Base-by-base conservation (phyloP, 2,329 filamentous ascomycete genomes). In the Calonectria fujianensis region DNA sequence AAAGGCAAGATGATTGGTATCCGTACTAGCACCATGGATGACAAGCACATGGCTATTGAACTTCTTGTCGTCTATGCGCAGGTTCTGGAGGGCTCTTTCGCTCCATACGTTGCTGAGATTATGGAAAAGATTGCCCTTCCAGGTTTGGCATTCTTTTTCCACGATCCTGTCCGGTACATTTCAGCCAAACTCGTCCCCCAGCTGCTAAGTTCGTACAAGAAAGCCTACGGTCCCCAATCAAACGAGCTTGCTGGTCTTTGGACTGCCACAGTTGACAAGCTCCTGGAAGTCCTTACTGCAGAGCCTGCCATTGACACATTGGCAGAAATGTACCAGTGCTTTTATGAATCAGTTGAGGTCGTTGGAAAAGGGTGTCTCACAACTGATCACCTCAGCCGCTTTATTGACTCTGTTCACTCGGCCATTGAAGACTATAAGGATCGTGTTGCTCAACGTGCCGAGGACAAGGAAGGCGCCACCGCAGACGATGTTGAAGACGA, bases 11-110 rank as follows among this genome's bases (percentile, higher is more conserved):
- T 98, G 85, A 98, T 99, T 82, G 97, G 97, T 77, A 99, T 99
- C 87, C 96, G 96, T 87, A 99, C 97, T 10, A 98, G 95, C 84
- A 95, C 94, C 13, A 93, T 99, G 85, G 97, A 99, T 81, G 97
- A 99, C 87, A 99, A 99, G 89, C 96, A 98, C 85, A 98, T 98
- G 91, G 97, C 97, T n/a, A 98, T 99, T 78, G 97, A 99, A 86
- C 92, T 99, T 69, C 94, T 99, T 75, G 96, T 98, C 61, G 96
- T 99, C 76, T 99, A 99, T 83, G 96, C 97, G 2, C 96, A 98
- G 84, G 96, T 98, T 32, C 90, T 99, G n/a, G 95, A 98, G 84
- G 95, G 91, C 29, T 92, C 94, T 37, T 99, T 99, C 83, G 96
- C 97, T 69, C 95, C 95, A 1, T 98, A 97, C 79, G 96, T 98